phyloP scores from a whole-genome alignment of 768 basidiomycete species.

The Mycena amicta region DNA sequence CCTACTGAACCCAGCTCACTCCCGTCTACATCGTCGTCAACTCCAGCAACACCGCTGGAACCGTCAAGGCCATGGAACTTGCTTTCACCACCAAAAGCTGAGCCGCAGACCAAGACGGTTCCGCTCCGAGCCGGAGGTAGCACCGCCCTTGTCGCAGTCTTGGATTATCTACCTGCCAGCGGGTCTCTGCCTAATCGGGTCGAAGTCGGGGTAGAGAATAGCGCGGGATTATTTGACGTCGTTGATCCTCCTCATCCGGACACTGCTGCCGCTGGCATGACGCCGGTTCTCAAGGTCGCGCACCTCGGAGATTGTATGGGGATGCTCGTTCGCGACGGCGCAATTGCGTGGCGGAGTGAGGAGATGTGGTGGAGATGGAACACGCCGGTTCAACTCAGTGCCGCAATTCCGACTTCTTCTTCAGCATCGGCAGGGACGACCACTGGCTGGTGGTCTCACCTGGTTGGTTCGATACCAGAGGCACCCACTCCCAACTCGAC shows the following conservation, averaged over 20 bases:
- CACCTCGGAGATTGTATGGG: conserved; percentile 89
- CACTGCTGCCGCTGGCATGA: conserved; percentile 27
- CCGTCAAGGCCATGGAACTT: not conserved
- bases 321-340: conserved; percentile 78
- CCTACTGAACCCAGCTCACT: conserved; percentile 21
- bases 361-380: conserved; percentile 87
- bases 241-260: conserved; percentile 2
- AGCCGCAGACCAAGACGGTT: conserved; percentile 16
- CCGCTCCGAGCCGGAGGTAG: conserved; percentile 65
- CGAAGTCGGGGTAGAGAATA: not conserved
- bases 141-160: conserved; percentile 65
- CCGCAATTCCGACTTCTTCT: conserved; percentile 1
- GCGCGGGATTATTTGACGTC: not conserved
- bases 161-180: conserved; percentile 23
- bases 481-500: conserved; percentile 31
- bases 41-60: too few species aligned
- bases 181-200: not conserved
- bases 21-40: not conserved
- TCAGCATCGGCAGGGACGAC: not conserved
- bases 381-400: conserved; percentile 49
- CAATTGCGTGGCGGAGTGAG: conserved; percentile 81
- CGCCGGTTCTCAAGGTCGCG: conserved; percentile 76
- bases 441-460: not conserved
- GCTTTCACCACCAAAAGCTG: not conserved
- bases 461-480: not conserved